Conservation (phyloP, 441 rosid species). For the Erodium trifolium region DNA sequence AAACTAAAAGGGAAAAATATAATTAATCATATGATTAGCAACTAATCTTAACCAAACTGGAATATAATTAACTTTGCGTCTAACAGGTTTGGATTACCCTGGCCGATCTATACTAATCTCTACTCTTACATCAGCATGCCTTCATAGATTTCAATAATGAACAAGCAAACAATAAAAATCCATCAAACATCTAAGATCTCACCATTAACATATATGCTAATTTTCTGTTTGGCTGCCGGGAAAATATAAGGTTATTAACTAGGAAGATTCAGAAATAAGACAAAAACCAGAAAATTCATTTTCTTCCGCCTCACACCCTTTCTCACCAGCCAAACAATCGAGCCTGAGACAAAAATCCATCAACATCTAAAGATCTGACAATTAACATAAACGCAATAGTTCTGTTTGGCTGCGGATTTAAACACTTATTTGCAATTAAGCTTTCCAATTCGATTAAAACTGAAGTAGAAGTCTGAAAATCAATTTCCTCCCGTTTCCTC, state of each 20-base stretch:
- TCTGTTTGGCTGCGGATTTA: not conserved
- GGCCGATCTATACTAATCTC: not conserved
- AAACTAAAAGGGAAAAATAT: not conserved
- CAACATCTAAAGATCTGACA: too few species aligned
- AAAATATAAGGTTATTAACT: not conserved
- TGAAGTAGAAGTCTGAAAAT: not conserved
- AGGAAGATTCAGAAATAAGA: not conserved
- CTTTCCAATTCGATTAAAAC: not conserved
- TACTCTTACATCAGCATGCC: not conserved
- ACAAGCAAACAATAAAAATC: not conserved
- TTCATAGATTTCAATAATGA: not conserved
- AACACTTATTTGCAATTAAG: not conserved
- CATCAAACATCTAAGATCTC: constrained; percentile 3
- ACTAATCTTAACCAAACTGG: not conserved
- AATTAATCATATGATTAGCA: not conserved
- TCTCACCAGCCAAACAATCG: too few species aligned
- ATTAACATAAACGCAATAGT: too few species aligned
- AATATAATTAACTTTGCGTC: not conserved
- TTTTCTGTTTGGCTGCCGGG: not conserved
- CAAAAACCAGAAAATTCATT: too few species aligned
- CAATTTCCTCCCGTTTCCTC: not conserved
- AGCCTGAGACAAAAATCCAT: too few species aligned
- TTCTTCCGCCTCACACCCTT: too few species aligned
- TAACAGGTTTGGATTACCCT: not conserved
- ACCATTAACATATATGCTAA: not conserved